Evolutionary conservation across 192 early-diverging fungal genomes (phyloP).

Genomic region (Backusella morwellensis): DNA sequence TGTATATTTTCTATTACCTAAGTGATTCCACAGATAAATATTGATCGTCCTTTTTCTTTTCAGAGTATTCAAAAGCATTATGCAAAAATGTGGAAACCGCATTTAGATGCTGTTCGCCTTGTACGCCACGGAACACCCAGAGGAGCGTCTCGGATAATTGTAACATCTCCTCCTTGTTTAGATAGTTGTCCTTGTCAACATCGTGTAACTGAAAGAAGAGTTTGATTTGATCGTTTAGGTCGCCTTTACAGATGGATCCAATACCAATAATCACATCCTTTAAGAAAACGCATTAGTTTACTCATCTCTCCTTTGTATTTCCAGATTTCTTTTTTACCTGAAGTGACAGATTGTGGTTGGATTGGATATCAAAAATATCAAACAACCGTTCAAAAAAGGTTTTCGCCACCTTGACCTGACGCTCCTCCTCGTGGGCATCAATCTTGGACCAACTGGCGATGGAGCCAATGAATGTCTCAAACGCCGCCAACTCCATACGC

Average conservation of each 20-base stretch:
- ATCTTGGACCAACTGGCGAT: slow-evolving; percentile 51
- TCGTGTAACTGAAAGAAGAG: slow-evolving; percentile 79
- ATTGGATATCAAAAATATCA: slow-evolving; percentile 21
- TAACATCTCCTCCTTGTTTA: slow-evolving; percentile 72
- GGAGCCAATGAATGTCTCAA: slow-evolving; percentile 61
- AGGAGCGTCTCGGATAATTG: slow-evolving; percentile 77
- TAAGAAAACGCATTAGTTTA: background rate
- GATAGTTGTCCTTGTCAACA: slow-evolving; percentile 49
- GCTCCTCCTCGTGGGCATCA: slow-evolving; percentile 2
- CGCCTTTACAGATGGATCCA: slow-evolving; percentile 64
- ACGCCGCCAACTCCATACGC: slow-evolving; percentile 53
- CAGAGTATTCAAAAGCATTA: slow-evolving; percentile 52
- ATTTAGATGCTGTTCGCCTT: slow-evolving; percentile 49
- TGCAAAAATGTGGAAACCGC: slow-evolving; percentile 53
- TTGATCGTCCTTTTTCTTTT: slow-evolving; percentile 8
- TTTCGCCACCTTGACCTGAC: slow-evolving; percentile 4
- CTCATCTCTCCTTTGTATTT: background rate
- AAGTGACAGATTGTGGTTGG: slow-evolving; percentile 15
- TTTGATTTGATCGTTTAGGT: slow-evolving; percentile 63
- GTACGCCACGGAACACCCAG: slow-evolving; percentile 48
- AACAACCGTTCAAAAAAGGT: slow-evolving; percentile 28
- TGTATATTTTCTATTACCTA: background rate
- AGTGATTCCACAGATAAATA: slow-evolving; percentile 26
- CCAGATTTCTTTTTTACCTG: slow-evolving; percentile 14
- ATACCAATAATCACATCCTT: slow-evolving; percentile 71